phyloP scores from a whole-genome alignment of 495 filamentous ascomycete species.

The Copromyces sp. region DNA sequence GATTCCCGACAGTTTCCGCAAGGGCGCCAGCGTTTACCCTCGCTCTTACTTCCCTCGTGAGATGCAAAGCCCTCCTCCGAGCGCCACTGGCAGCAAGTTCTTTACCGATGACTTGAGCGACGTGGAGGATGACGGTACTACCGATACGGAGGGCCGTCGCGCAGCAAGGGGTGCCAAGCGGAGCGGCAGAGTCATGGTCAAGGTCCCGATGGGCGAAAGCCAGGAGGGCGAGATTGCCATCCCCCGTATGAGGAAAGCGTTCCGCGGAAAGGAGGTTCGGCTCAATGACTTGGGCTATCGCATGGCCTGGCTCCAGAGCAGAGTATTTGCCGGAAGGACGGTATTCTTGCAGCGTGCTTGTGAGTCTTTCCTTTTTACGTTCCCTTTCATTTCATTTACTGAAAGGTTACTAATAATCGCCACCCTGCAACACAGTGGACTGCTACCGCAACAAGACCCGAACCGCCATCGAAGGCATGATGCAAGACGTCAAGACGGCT shows the following conservation, averaged over 20 bases:
- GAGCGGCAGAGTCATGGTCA: constrained; percentile 22
- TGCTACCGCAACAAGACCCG: constrained; percentile 90
- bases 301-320: constrained; percentile 90
- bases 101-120: constrained; percentile 48
- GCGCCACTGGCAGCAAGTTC: constrained; percentile 53
- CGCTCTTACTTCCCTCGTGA: constrained; percentile 80
- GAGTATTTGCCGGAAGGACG: constrained; percentile 72
- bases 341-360: constrained; percentile 87
- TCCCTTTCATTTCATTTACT: neutral
- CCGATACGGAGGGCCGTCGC: constrained; percentile 39
- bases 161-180: constrained; percentile 13
- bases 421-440: constrained; percentile 53
- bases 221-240: constrained; percentile 57
- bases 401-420: neutral
- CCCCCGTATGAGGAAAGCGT: constrained; percentile 55
- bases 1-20: constrained; percentile 88
- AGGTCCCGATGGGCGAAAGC: constrained; percentile 60
- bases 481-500: constrained; percentile 57
- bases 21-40: constrained; percentile 77
- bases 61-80: constrained; percentile 69
- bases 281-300: constrained; percentile 90
- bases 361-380: constrained; percentile 42
- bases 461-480: constrained; percentile 61
- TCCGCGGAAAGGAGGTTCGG: constrained; percentile 66
- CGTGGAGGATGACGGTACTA: constrained; percentile 45